Evolutionary conservation across 2,329 filamentous ascomycete species (phyloP), one percentile per base, ranked within the genome.

Genomic region (Podosphaera aphanis): DNA sequence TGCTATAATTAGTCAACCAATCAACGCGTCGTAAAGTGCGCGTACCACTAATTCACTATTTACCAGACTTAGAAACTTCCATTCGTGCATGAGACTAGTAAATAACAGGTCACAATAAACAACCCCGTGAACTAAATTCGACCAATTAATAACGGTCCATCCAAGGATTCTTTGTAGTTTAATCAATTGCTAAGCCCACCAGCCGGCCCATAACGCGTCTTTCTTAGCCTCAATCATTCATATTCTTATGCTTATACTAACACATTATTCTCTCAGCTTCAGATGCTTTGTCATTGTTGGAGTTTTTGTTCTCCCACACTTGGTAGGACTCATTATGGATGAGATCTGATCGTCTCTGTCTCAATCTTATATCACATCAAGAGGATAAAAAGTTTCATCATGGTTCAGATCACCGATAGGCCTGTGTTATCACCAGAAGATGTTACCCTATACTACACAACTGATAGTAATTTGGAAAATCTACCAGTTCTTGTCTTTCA

Each of bases 401-500:
- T 93, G 85, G 83, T 88, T 67, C 75, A 79, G 65, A 73, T 88
- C 61, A 79, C 74, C 56, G 75, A 79, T 53, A 78, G 83, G 63
- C 73, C 85, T 66, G 66, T 75, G 58, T 71, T 93, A 62, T 79
- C 83, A 62, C 70, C 81, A 60, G 81, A 88, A 61, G 71, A 81
- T 60, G 73, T 94, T 61, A 77, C 74, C 59, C 81, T 94, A 57
- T 95, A 92, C 69, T 80, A 92, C 64, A 77, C 84, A 55, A 79
- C 77, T 60, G 90, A 98, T 63, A 76, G 83, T 49, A 67, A 86
- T 52, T 77, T 92, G 47, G 79, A 79, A 62, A 73, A 86, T 64
- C 69, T 85, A 50, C 77, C 86, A 44, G 69, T 95, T 55, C 70
- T 95, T 54, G 71, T 94, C 61, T 94, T 95, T 69, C 83, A 94